phyloP scores from a whole-genome alignment of 495 filamentous ascomycete species.

The Staphylotrichum tortipilum region DNA sequence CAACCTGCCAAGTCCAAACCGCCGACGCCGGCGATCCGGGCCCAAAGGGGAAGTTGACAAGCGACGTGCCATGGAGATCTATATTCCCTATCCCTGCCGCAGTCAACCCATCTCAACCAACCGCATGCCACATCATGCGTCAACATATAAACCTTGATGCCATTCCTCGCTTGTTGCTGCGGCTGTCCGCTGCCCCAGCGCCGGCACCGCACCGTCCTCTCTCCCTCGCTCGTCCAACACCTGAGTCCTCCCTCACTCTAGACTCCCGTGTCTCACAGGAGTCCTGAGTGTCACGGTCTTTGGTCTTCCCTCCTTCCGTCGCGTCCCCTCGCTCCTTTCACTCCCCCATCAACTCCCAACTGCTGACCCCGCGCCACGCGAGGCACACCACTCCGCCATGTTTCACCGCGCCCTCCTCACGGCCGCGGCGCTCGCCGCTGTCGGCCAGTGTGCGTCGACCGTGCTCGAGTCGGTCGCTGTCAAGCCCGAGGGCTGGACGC shows the following conservation, averaged over 20 bases:
- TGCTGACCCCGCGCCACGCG: neutral
- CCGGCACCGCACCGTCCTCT: no score
- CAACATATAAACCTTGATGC: neutral
- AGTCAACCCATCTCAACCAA: neutral
- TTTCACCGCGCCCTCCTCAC: neutral
- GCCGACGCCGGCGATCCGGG: neutral
- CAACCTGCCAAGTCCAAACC: neutral
- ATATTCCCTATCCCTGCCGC: neutral
- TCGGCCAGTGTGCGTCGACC: neutral
- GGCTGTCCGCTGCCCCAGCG: no score
- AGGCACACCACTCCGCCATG: neutral
- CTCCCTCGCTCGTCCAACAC: no score
- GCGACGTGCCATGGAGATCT: neutral
- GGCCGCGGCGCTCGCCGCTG: neutral
- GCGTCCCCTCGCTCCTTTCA: neutral
- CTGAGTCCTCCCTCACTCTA: no score
- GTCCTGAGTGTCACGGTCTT: no score
- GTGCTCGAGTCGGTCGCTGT: neutral
- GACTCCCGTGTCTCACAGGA: no score
- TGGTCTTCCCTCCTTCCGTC: no score
- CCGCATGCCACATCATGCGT: neutral
- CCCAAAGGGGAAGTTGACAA: neutral
- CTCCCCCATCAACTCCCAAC: neutral
- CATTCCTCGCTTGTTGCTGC: no score
- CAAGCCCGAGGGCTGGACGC: neutral